Percentiles rank a stretch among this genome's conserved stretches.
phyloP scores from a whole-genome alignment of 1,139 yeast species.

The Zygosaccharomyces sapae region DNA sequence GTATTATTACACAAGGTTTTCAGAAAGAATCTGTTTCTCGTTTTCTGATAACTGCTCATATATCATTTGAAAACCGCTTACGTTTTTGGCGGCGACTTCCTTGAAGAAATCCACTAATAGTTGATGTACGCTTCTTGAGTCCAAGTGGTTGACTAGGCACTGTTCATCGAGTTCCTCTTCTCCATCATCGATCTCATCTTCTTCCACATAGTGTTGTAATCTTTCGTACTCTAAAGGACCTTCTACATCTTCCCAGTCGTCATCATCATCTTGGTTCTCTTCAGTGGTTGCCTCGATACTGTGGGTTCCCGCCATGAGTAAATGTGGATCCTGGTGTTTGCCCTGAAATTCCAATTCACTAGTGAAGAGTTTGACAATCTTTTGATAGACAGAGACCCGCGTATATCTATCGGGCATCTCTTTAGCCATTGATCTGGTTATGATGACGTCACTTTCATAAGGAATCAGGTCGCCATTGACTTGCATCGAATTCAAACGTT shows the following conservation, averaged over 20 bases:
- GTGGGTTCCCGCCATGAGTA: conserved; percentile 25
- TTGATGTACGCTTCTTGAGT: conserved; percentile 37
- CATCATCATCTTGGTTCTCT: conserved; percentile 37
- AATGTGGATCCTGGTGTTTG: conserved; percentile 43
- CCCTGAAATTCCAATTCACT: conserved; percentile 63
- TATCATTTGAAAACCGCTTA: conserved; percentile 51
- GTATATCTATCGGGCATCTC: conserved; percentile 61
- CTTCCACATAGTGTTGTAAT: conserved; percentile 51
- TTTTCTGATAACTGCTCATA: conserved; percentile 51
- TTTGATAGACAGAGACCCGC: conserved; percentile 62
- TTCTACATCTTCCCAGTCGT: conserved; percentile 77
- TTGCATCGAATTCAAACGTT: conserved; percentile 45
- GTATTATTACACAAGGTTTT: conserved; percentile 35
- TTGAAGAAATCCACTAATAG: conserved; percentile 59
- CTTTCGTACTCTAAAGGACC: conserved; percentile 61
- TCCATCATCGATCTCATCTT: conserved; percentile 26
- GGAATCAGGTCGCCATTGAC: conserved; percentile 80
- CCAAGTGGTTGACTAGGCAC: conserved; percentile 33
- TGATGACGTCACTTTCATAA: conserved; percentile 52
- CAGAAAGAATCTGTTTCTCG: conserved; percentile 56
- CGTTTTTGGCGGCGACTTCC: conserved; percentile 52
- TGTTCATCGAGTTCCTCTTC: conserved; percentile 25
- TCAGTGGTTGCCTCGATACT: conserved; percentile 13
- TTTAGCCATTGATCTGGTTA: conserved; percentile 82
- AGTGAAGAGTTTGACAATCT: conserved; percentile 66